phyloP scores from a whole-genome alignment of 805 yeast genomes.

The Saccharomycopsis sp. region DNA sequence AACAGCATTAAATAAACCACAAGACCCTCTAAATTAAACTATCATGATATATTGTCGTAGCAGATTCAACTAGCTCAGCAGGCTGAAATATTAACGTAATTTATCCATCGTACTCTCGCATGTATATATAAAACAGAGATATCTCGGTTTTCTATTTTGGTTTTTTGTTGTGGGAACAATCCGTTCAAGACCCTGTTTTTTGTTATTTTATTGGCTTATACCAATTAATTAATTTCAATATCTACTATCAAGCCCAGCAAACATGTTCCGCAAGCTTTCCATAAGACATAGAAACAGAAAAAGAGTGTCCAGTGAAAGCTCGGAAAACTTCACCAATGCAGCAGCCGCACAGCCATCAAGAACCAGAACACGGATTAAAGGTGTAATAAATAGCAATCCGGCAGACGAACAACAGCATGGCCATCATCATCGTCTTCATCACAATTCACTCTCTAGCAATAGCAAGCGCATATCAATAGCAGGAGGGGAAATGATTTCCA shows the following conservation, averaged over 20 bases:
- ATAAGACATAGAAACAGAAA: neutral
- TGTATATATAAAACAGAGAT: neutral
- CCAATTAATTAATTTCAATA: too few species aligned
- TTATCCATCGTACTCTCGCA: neutral
- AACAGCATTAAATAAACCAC: neutral
- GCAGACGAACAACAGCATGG: neutral
- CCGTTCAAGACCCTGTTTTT: neutral
- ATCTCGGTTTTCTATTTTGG: neutral
- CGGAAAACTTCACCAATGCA: neutral
- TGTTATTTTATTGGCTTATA: neutral
- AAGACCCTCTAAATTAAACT: neutral
- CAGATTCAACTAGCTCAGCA: neutral
- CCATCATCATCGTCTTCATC: neutral
- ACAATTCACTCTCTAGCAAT: neutral
- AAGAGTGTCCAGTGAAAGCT: neutral
- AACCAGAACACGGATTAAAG: neutral
- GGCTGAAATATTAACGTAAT: neutral
- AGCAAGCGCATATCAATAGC: neutral
- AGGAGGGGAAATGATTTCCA: neutral
- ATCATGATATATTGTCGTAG: neutral
- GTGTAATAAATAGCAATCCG: neutral
- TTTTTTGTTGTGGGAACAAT: neutral
- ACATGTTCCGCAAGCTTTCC: slow-evolving; percentile 1
- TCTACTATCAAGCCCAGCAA: too few species aligned
- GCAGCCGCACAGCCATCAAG: neutral